These are phyloP conservation scores for Nakazawaea populi DNA, from an alignment of 805 yeast genomes.

Conservation along the genomic window DNA sequence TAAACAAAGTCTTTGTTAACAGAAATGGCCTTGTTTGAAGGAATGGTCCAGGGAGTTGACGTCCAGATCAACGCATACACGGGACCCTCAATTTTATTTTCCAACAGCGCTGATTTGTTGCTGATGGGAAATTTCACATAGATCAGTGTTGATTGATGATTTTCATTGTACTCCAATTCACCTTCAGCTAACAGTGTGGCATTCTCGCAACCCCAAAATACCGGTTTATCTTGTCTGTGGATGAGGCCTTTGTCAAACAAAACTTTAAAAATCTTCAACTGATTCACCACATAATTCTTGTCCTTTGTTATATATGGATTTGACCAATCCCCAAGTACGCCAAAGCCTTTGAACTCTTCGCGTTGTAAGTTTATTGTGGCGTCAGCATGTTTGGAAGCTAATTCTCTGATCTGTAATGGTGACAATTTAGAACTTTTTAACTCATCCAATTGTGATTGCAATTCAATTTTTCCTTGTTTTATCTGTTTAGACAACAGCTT, in stretches of 20 bases:
- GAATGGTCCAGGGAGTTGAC: slow-evolving; percentile 97
- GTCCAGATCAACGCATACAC: slow-evolving; percentile 76
- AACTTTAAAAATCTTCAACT: slow-evolving; percentile 61
- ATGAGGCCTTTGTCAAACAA: slow-evolving; percentile 64
- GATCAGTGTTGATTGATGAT: slow-evolving; percentile 64
- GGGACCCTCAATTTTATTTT: slow-evolving; percentile 3
- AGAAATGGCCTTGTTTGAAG: slow-evolving; percentile 81
- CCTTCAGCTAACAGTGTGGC: slow-evolving; percentile 95
- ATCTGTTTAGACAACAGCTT: slow-evolving; percentile 22
- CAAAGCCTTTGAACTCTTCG: slow-evolving; percentile 59
- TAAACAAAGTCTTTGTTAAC: slow-evolving; percentile 56
- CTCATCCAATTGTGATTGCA: slow-evolving; percentile 9
- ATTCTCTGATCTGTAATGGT: slow-evolving; percentile 52
- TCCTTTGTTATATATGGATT: slow-evolving; percentile 69
- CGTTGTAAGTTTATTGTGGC: slow-evolving; percentile 60
- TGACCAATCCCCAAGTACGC: slow-evolving; percentile 79
- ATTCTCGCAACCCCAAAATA: slow-evolving; percentile 95
- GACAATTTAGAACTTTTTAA: slow-evolving; percentile 22
- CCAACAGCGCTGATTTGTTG: slow-evolving; percentile 8
- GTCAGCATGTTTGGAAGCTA: slow-evolving; percentile 67
- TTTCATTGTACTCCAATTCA: slow-evolving; percentile 79
- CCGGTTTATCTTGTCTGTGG: slow-evolving; percentile 86
- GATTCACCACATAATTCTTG: slow-evolving; percentile 66
- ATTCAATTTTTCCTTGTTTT: slow-evolving; percentile 12
- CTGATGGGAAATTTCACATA: slow-evolving; percentile 61